Evolutionary conservation across 2,329 filamentous ascomycete genomes (phyloP), one percentile per base, ranked within the genome.

Genomic region (Pseudomassariella vexata): DNA sequence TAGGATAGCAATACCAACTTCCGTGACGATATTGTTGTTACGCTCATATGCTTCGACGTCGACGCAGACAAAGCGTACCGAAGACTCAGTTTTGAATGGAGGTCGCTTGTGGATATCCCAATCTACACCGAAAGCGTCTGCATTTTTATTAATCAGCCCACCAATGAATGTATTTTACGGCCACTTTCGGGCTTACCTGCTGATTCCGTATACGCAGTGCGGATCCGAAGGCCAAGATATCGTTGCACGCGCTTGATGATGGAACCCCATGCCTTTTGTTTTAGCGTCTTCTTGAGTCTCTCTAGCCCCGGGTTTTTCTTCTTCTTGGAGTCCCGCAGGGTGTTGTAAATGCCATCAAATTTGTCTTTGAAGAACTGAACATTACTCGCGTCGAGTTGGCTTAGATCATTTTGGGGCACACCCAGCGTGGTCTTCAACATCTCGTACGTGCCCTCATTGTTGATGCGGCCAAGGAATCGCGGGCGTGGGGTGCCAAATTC

Each of bases 31-130:
- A 20, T 68, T 63, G 9, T 77, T 73, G 26, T 74, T 65, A 15
- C 62, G 59, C 55, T 98, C 92, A 36, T 80, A 85, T 2, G 82
- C 79, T 56, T 98, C 92, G 19, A 92, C 65, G 47, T 98, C 92
- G 26, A 96, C 66, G 40, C 74, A 78, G 37, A 95, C 66, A 45
- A 95, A 82, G 6, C 94, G 68, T 1, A 76, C 68, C n/a, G 68
- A 63, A 9, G 56, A 48, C 18, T 79, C 72, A 31, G 69, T 67
- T 0, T 54, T 37, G 37, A 66, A 69, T 1, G 66, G 65, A 3
- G 58, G 57, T n/a, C n/a, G n/a, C n/a, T n/a, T 45, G n/a, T 56
- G 31, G 5, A 36, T 31, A 18, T 52, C 25, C 70, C 46, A 49
- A 74, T 58, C 23, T n/a, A n/a, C n/a, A n/a, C n/a, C n/a, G n/a